Evolutionary conservation across 2,329 filamentous ascomycete species (phyloP).

Genomic region (Penicillium sp.): DNA sequence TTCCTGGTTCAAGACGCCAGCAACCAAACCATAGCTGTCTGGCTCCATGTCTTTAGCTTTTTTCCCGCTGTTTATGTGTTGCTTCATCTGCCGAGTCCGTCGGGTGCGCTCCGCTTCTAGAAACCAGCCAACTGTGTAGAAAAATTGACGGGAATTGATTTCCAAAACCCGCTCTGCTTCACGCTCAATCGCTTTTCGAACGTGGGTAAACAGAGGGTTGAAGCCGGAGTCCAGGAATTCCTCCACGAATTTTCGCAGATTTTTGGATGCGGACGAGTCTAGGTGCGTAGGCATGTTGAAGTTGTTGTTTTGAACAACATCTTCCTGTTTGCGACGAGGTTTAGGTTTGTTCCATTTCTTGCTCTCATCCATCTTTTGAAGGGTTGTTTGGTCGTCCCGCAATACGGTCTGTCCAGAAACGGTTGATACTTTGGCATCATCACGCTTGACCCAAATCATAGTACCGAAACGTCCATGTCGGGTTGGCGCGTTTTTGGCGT

Average conservation of each 20-base stretch:
- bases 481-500: conserved; percentile 76
- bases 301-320: conserved; percentile 63
- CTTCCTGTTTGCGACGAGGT: conserved; percentile 60
- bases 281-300: conserved; percentile 73
- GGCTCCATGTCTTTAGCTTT: conserved; percentile 58
- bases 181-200: conserved; percentile 86
- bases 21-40: conserved; percentile 82
- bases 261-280: conserved; percentile 69
- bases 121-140: conserved; percentile 93
- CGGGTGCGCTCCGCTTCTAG: conserved; percentile 79
- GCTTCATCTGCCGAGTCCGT: conserved; percentile 59
- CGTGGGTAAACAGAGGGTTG: conserved; percentile 82
- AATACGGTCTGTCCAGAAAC: conserved; percentile 87
- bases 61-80: conserved; percentile 50
- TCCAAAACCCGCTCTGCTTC: conserved; percentile 79
- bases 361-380: conserved; percentile 84
- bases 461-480: conserved; percentile 93
- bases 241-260: conserved; percentile 79
- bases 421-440: conserved; percentile 79
- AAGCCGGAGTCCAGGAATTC: conserved; percentile 95
- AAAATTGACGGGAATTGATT: conserved; percentile 80
- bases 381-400: conserved; percentile 67
- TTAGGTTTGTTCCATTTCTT: conserved; percentile 89
- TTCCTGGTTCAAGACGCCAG: conserved; percentile 88
- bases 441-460: conserved; percentile 93